Conservation (phyloP, 768 basidiomycete genomes). For the Symmetrospora coprosmae region DNA sequence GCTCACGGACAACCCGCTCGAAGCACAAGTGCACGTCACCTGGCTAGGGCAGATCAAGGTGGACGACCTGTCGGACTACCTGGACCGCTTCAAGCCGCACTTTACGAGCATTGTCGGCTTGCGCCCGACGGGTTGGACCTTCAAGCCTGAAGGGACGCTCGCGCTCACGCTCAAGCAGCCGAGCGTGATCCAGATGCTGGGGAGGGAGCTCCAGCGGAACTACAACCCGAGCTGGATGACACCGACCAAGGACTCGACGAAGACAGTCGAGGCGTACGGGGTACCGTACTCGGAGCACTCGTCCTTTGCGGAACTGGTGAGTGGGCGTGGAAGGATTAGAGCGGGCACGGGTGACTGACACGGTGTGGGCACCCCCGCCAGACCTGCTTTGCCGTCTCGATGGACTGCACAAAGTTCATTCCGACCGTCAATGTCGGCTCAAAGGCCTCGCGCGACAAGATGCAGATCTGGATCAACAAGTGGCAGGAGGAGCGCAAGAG, state of each 20-base stretch:
- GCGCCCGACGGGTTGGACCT: conserved; percentile 95
- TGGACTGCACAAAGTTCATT: conserved; percentile 71
- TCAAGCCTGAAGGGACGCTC: conserved; percentile 36
- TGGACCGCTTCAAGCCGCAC: conserved; percentile 55
- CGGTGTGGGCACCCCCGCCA: conserved; percentile 76
- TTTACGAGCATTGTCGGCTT: conserved; percentile 56
- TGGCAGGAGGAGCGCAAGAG: conserved; percentile 70
- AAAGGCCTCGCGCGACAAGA: conserved; percentile 59
- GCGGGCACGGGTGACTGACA: conserved; percentile 35
- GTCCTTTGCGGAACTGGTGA: conserved; percentile 68
- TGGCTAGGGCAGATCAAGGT: conserved; percentile 58
- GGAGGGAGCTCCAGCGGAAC: conserved; percentile 49
- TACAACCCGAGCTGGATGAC: conserved; percentile 60
- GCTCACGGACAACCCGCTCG: conserved; percentile 59
- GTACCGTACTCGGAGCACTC: conserved; percentile 81
- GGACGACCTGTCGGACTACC: conserved; percentile 63
- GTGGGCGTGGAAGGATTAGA: not conserved
- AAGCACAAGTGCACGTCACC: conserved; percentile 70
- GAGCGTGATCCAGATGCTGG: conserved; percentile 55
- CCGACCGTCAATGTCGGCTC: conserved; percentile 84
- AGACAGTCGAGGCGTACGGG: conserved; percentile 41
- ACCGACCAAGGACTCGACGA: conserved; percentile 55
- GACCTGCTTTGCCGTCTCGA: conserved; percentile 17
- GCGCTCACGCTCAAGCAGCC: conserved; percentile 51
- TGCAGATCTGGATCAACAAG: conserved; percentile 72